A percentile compares a stretch with the other conserved stretches of the same genome.
Evolutionary conservation across 176 grass and related monocot genomes (phyloP).

Genomic region (Triticum timopheevii): DNA sequence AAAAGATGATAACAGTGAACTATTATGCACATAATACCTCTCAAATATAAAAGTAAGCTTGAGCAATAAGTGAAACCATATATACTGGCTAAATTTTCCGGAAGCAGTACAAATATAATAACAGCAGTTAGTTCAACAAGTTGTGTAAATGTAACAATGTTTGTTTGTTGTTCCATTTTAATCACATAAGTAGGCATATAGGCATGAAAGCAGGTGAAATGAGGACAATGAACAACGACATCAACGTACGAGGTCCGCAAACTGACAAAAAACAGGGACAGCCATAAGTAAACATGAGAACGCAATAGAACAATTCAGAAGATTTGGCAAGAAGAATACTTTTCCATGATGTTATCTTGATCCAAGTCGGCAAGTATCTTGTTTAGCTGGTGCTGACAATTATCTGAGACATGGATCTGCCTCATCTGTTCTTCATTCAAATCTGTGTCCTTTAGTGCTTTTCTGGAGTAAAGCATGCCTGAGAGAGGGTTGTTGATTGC

Average conservation of each 20-base stretch:
- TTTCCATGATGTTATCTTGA: constrained; percentile 74
- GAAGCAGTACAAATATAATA: not conserved
- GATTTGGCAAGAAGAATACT: constrained; percentile 39
- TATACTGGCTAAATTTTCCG: not conserved
- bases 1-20: not conserved
- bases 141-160: not conserved
- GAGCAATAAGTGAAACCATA: constrained; percentile 9
- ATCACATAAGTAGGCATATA: not conserved
- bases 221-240: not conserved
- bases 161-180: not conserved
- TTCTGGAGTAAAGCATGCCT: constrained; percentile 74
- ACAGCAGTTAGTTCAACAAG: not conserved
- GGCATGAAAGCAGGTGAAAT: not conserved
- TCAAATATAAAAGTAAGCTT: constrained; percentile 9
- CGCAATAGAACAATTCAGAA: constrained; percentile 4
- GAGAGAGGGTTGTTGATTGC: constrained; percentile 88
- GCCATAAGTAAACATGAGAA: constrained; percentile 12
- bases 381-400: constrained; percentile 74
- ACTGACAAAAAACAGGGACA: constrained; percentile 11
- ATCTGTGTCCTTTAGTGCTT: constrained; percentile 57
- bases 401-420: constrained; percentile 49
- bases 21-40: not conserved
- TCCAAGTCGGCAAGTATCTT: constrained; percentile 84
- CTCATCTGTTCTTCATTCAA: constrained; percentile 75
- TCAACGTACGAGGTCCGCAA: constrained; percentile 7